Evolutionary conservation across 768 basidiomycete genomes (phyloP).

Genomic region (Nevesoporus exiguus): DNA sequence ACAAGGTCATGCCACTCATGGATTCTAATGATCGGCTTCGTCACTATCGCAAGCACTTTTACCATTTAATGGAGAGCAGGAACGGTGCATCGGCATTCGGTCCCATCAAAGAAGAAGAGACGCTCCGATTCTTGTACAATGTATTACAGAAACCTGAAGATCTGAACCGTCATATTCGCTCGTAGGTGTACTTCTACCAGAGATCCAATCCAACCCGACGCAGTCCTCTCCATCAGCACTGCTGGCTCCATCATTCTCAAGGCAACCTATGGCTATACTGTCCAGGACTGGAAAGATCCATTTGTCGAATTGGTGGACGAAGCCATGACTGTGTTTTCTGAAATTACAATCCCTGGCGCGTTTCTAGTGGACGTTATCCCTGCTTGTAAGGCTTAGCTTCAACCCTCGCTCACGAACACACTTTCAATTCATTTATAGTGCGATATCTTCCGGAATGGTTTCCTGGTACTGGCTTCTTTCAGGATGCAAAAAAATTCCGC

Average conservation of each 20-base stretch:
- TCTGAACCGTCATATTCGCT: constrained; percentile 19
- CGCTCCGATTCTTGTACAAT: constrained; percentile 14
- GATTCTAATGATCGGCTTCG: constrained; percentile 11
- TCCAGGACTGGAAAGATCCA: constrained; percentile 35
- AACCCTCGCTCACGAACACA: neutral
- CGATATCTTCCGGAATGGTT: constrained; percentile 34
- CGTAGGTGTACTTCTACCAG: constrained; percentile 9
- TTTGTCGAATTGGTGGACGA: constrained; percentile 33
- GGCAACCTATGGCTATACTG: constrained; percentile 40
- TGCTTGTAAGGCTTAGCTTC: constrained; percentile 4
- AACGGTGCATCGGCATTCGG: constrained; percentile 6
- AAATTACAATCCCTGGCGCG: constrained; percentile 1
- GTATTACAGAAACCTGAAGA: constrained; percentile 14
- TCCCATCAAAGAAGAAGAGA: constrained; percentile 19
- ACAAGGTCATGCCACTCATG: neutral
- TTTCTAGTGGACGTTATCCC: constrained; percentile 26
- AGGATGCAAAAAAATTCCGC: constrained; percentile 26
- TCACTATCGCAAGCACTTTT: constrained; percentile 14
- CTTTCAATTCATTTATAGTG: constrained; percentile 17
- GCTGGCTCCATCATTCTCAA: constrained; percentile 33
- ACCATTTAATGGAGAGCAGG: constrained; percentile 11
- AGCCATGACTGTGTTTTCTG: constrained; percentile 14
- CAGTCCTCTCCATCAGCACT: constrained; percentile 1
- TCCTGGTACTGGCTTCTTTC: constrained; percentile 35
- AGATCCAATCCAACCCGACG: neutral